Conservation (phyloP, 441 rosid genomes). For the Aleurites moluccanus region DNA sequence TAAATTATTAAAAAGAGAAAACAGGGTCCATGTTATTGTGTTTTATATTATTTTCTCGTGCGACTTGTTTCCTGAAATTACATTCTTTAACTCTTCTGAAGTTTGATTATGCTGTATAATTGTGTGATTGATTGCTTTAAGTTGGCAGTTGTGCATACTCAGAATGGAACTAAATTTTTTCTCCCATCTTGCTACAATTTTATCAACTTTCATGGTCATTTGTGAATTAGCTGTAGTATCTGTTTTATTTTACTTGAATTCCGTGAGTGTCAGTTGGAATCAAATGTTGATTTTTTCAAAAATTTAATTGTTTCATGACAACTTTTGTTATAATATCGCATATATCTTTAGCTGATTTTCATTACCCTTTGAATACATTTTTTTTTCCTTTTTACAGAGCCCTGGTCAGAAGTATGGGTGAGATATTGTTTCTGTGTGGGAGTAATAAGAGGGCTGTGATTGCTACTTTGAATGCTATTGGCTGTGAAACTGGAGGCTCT, state of each 20-base stretch:
- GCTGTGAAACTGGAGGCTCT: constrained; percentile 37
- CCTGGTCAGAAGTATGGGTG: constrained; percentile 85
- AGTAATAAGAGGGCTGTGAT: constrained; percentile 65
- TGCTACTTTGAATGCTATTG: constrained; percentile 48
- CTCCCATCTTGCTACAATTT: background rate
- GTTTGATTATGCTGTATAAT: background rate
- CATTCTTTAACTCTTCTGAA: background rate
- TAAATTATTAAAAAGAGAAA: background rate
- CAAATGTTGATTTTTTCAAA: background rate
- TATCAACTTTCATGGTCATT: background rate
- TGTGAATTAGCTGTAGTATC: background rate
- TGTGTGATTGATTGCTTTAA: constrained; percentile 1
- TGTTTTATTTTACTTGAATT: no score
- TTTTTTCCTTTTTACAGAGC: constrained; percentile 49
- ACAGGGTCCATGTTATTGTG: background rate
- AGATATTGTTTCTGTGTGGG: constrained; percentile 89
- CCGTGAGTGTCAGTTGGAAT: background rate
- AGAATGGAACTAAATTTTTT: background rate
- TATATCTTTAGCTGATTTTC: background rate
- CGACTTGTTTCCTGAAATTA: background rate
- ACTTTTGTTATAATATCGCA: background rate
- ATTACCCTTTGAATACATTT: background rate
- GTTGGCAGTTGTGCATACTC: background rate
- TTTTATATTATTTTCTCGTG: background rate
- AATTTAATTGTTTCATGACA: constrained; percentile 3